phyloP scores from a whole-genome alignment of 805 yeast genomes.

The Candida golubevii region DNA sequence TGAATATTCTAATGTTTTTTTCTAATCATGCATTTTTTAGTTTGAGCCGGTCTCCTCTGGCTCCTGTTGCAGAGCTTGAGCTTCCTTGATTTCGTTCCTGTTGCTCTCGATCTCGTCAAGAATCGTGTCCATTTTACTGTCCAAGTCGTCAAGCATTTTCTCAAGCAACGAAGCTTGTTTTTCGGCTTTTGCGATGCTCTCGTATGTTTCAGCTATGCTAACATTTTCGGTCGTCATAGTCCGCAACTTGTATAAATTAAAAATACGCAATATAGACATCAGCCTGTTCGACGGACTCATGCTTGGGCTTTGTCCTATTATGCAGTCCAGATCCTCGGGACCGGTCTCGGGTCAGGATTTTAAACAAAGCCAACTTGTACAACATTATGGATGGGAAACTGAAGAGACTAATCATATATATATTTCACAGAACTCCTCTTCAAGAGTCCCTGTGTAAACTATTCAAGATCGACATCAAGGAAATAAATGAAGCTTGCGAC shows the following conservation, averaged over 20 bases:
- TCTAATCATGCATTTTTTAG: not conserved
- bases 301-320: no score
- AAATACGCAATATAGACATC: no score
- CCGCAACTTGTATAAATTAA: no score
- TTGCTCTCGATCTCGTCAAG: constrained; percentile 43
- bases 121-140: constrained; percentile 57
- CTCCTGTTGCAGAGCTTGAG: not conserved
- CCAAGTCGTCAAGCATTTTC: constrained; percentile 59
- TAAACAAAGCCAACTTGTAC: no score
- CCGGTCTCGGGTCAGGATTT: no score
- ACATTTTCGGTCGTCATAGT: constrained; percentile 29
- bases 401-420: no score
- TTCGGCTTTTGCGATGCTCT: constrained; percentile 65
- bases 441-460: constrained; percentile 23
- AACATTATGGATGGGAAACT: no score
- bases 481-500: constrained; percentile 74
- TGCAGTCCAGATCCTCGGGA: no score
- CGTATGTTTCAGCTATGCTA: constrained; percentile 53
- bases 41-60: not conserved
- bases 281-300: no score
- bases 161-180: constrained; percentile 57
- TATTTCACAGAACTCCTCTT: no score
- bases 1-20: not conserved
- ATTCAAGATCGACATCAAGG: constrained; percentile 64
- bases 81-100: constrained; percentile 5